These are phyloP conservation scores for Populus hybrid DNA, from an alignment of 441 rosid genomes.

Conservation along the genomic window DNA sequence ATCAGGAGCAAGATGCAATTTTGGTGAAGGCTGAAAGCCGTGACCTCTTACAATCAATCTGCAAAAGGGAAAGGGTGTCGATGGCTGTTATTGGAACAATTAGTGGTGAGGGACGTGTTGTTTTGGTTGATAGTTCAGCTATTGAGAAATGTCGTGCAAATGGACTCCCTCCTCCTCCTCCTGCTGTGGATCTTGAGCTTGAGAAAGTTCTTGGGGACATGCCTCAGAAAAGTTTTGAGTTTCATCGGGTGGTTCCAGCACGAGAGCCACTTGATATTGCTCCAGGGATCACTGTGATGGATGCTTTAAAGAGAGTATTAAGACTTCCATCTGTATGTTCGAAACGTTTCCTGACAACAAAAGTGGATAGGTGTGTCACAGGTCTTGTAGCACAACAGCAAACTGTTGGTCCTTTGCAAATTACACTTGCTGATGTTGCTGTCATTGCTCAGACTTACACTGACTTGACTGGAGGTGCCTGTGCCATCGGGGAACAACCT, in stretches of 20 bases:
- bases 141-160: conserved; percentile 41
- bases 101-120: conserved; percentile 71
- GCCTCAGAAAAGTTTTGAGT: conserved; percentile 90
- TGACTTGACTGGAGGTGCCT: conserved; percentile 83
- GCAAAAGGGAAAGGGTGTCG: conserved; percentile 89
- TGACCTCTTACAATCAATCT: conserved; percentile 62
- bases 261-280: conserved; percentile 86
- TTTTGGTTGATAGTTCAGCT: conserved; percentile 69
- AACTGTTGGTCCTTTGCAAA: conserved; percentile 93
- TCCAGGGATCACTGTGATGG: conserved; percentile 79
- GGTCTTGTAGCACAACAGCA: conserved; percentile 99
- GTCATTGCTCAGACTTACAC: conserved; percentile 88
- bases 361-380: conserved; percentile 94
- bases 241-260: conserved; percentile 44
- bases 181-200: conserved; percentile 92
- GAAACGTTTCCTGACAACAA: conserved; percentile 83
- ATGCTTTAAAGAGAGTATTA: conserved; percentile 80
- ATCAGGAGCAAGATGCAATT: conserved; percentile 98
- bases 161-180: conserved; percentile 78
- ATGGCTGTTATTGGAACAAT: conserved; percentile 93
- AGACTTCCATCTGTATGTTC: conserved; percentile 87
- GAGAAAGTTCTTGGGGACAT: conserved; percentile 94
- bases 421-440: conserved; percentile 92
- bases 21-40: conserved; percentile 85
- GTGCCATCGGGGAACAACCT: conserved; percentile 95